Percentiles rank a stretch among this genome's conserved stretches.
Evolutionary conservation across 2,329 filamentous ascomycete genomes (phyloP).

Genomic region (Zasmidium cellare): DNA sequence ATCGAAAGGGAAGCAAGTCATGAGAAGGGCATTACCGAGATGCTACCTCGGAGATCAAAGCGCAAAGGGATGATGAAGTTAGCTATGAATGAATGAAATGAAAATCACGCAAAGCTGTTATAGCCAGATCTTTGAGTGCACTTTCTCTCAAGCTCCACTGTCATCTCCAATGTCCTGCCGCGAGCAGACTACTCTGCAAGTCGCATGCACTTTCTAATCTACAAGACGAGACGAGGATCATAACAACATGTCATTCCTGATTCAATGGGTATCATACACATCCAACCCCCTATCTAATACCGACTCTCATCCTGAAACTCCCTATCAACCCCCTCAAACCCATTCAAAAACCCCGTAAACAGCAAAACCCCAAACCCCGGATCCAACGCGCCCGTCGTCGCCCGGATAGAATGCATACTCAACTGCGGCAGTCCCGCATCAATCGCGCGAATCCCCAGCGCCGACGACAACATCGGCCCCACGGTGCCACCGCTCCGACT

Average conservation of each 20-base stretch:
- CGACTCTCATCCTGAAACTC: slow-evolving; percentile 59
- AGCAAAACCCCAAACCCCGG: slow-evolving; percentile 84
- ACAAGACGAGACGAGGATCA: too few relatives aligned
- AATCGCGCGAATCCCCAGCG: slow-evolving; percentile 77
- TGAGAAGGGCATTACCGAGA: slow-evolving; percentile 15
- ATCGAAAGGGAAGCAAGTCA: background rate
- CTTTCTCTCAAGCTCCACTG: background rate
- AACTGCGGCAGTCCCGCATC: slow-evolving; percentile 89
- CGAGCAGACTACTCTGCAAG: too few relatives aligned
- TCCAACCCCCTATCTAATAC: background rate
- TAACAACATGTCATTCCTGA: too few relatives aligned
- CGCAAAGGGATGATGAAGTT: slow-evolving; percentile 8
- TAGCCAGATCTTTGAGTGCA: background rate
- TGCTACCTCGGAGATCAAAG: slow-evolving; percentile 26
- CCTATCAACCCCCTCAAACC: slow-evolving; percentile 79
- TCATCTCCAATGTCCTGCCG: slow-evolving; percentile 11
- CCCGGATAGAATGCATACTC: slow-evolving; percentile 90
- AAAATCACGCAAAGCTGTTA: slow-evolving; percentile 1
- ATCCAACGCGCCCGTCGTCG: slow-evolving; percentile 81
- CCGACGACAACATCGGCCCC: slow-evolving; percentile 82
- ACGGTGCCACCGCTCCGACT: slow-evolving; percentile 86
- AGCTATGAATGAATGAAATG: slow-evolving; percentile 5
- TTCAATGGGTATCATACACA: background rate
- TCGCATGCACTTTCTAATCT: too few relatives aligned
- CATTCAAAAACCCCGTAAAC: slow-evolving; percentile 86